Evolutionary conservation across 257 asterid genomes (phyloP).

Genomic region (Sherardia arvensis): DNA sequence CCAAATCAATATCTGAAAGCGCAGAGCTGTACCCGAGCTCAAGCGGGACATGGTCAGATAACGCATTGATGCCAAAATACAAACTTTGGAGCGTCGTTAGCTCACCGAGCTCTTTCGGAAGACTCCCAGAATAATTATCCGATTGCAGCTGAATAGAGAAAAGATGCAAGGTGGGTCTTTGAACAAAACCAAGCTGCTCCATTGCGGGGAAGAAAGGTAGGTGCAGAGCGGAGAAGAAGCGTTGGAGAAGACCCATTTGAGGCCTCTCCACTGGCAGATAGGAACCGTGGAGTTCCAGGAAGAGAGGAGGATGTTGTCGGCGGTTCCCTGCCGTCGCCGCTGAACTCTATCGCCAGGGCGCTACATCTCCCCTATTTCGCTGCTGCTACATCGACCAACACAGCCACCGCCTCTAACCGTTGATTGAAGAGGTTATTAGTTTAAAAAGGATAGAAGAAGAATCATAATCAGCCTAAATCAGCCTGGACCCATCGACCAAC

Average conservation of each 20-base stretch:
- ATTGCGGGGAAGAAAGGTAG: constrained; percentile 75
- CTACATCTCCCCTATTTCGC: too few species aligned
- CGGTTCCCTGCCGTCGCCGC: constrained; percentile 56
- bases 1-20: constrained; percentile 68
- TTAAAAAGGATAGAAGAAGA: too few species aligned
- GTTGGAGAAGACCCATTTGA: constrained; percentile 68
- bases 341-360: too few species aligned
- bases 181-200: constrained; percentile 39
- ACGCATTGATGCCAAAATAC: constrained; percentile 57
- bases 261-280: constrained; percentile 87
- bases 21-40: constrained; percentile 90
- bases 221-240: constrained; percentile 43
- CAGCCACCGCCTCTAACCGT: too few species aligned
- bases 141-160: constrained; percentile 77
- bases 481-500: too few species aligned
- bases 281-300: constrained; percentile 83
- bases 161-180: constrained; percentile 52
- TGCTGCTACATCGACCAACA: too few species aligned
- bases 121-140: constrained; percentile 74
- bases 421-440: too few species aligned
- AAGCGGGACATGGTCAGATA: constrained; percentile 65
- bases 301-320: constrained; percentile 56
- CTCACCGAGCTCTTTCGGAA: constrained; percentile 82
- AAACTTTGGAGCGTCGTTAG: constrained; percentile 52
- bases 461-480: too few species aligned